phyloP scores from a whole-genome alignment of 352 stramenopile genomes.

The Phytopythium helicoides region DNA sequence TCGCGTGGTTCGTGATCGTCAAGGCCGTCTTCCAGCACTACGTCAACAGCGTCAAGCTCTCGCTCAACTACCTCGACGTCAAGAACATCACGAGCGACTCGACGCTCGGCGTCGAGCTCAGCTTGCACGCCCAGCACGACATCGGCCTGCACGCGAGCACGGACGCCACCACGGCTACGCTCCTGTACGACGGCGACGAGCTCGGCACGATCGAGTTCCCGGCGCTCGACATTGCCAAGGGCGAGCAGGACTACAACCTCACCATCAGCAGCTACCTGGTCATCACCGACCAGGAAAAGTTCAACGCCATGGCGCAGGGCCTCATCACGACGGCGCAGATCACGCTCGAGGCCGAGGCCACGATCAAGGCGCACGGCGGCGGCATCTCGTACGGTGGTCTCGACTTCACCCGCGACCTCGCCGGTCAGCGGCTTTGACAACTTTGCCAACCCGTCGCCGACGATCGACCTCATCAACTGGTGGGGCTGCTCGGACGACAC shows the following conservation, averaged over 20 bases:
- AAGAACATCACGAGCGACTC: slow-evolving; percentile 32
- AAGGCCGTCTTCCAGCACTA: slow-evolving; percentile 60
- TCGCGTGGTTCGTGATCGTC: slow-evolving; percentile 63
- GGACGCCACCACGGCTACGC: slow-evolving; percentile 42
- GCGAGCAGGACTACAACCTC: slow-evolving; percentile 53
- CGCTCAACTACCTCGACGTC: slow-evolving; percentile 70
- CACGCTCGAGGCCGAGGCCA: slow-evolving; percentile 30
- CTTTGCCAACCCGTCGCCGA: slow-evolving; percentile 39
- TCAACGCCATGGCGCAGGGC: slow-evolving; percentile 36
- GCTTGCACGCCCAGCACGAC: slow-evolving; percentile 49
- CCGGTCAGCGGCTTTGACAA: slow-evolving; percentile 50
- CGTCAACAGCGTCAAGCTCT: slow-evolving; percentile 49
- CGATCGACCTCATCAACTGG: slow-evolving; percentile 58
- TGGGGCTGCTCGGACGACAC: slow-evolving; percentile 34
- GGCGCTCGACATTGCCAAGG: slow-evolving; percentile 44
- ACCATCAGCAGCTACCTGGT: slow-evolving; percentile 27
- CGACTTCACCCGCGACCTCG: slow-evolving; percentile 40
- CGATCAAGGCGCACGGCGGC: slow-evolving; percentile 40
- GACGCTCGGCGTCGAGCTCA: slow-evolving; percentile 47
- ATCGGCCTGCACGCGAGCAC: slow-evolving; percentile 36
- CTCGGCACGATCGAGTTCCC: slow-evolving; percentile 54
- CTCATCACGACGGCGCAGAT: slow-evolving; percentile 37
- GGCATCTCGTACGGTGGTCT: slow-evolving; percentile 54
- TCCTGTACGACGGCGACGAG: slow-evolving; percentile 37
- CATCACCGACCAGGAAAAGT: slow-evolving; percentile 39